phyloP scores from a whole-genome alignment of 139 green algal genomes.

The Chlamydomonas incerta region DNA sequence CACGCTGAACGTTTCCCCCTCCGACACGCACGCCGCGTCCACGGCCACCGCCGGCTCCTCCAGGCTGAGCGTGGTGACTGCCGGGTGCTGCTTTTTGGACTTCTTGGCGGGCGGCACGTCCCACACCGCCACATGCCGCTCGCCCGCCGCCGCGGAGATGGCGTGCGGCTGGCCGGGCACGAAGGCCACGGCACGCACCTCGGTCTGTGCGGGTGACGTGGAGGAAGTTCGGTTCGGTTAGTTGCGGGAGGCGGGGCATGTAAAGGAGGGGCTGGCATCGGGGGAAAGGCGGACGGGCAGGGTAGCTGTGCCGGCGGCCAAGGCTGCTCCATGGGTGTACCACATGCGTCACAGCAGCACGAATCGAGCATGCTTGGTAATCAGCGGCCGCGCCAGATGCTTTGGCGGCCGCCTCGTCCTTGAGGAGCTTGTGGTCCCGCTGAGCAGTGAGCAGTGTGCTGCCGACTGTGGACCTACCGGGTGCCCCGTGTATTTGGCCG shows the following conservation, averaged over 20 bases:
- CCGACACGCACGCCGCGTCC: conserved; percentile 4
- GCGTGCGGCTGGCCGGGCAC: conserved; percentile 58
- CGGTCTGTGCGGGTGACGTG: conserved; percentile 40
- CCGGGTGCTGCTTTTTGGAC: conserved; percentile 52
- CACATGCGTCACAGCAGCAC: too few relatives aligned
- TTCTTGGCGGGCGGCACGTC: conserved; percentile 47
- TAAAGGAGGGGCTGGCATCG: too few relatives aligned
- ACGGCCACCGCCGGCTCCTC: conserved; percentile 61
- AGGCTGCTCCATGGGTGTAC: too few relatives aligned
- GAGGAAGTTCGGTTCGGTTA: not conserved
- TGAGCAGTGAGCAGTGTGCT: not conserved
- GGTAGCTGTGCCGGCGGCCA: too few relatives aligned
- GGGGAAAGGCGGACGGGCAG: too few relatives aligned
- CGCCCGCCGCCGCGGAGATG: conserved; percentile 62
- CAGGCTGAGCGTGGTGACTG: conserved; percentile 54
- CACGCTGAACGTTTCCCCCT: conserved; percentile 51
- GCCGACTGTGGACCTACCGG: conserved; percentile 46
- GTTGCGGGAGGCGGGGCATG: too few relatives aligned
- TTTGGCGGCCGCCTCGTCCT: too few relatives aligned
- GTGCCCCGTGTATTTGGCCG: conserved; percentile 74
- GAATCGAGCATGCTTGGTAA: too few relatives aligned
- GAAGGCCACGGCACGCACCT: conserved; percentile 58
- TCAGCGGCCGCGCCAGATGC: too few relatives aligned
- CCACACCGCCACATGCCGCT: conserved; percentile 77
- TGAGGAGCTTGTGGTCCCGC: too few relatives aligned